phyloP scores from a whole-genome alignment of 352 stramenopile species.

The Pythium rishiriense region DNA sequence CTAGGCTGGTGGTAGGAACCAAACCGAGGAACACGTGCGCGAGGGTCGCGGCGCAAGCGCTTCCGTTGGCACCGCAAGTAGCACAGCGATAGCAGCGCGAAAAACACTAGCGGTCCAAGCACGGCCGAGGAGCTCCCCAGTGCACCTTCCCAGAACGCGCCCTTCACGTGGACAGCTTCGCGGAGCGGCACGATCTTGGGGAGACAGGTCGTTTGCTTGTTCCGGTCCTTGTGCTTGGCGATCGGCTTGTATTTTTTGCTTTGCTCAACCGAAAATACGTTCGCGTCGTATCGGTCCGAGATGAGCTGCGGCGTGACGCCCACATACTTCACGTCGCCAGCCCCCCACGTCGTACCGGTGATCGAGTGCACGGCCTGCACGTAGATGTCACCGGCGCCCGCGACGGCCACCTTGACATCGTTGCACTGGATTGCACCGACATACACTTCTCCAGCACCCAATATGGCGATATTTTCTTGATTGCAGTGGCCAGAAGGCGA shows the following conservation, averaged over 20 bases:
- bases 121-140: slow-evolving; percentile 3
- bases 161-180: slow-evolving; percentile 8
- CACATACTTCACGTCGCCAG: slow-evolving; percentile 29
- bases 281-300: slow-evolving; percentile 24
- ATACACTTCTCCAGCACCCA: slow-evolving; percentile 20
- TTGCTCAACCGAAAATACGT: slow-evolving; percentile 19
- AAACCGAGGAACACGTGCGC: slow-evolving; percentile 11
- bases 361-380: slow-evolving; percentile 21
- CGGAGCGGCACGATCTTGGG: slow-evolving; percentile 4
- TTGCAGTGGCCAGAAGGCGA: slow-evolving; percentile 5
- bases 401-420: slow-evolving; percentile 22
- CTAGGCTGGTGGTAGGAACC: not conserved
- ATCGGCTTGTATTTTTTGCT: slow-evolving; percentile 29
- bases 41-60: slow-evolving; percentile 7
- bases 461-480: slow-evolving; percentile 12
- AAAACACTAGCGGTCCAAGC: slow-evolving; percentile 16
- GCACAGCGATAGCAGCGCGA: slow-evolving; percentile 25
- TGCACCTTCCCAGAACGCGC: slow-evolving; percentile 5
- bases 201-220: slow-evolving; percentile 5
- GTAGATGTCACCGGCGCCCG: slow-evolving; percentile 15
- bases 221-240: slow-evolving; percentile 20
- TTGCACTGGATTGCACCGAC: slow-evolving; percentile 15
- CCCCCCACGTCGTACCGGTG: slow-evolving; percentile 16
- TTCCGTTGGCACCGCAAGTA: slow-evolving; percentile 25
- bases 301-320: slow-evolving; percentile 23